Percentiles rank a stretch among this genome's conserved stretches.
Conservation (phyloP, 139 green algal genomes). For the Chlamydomonas sp. region DNA sequence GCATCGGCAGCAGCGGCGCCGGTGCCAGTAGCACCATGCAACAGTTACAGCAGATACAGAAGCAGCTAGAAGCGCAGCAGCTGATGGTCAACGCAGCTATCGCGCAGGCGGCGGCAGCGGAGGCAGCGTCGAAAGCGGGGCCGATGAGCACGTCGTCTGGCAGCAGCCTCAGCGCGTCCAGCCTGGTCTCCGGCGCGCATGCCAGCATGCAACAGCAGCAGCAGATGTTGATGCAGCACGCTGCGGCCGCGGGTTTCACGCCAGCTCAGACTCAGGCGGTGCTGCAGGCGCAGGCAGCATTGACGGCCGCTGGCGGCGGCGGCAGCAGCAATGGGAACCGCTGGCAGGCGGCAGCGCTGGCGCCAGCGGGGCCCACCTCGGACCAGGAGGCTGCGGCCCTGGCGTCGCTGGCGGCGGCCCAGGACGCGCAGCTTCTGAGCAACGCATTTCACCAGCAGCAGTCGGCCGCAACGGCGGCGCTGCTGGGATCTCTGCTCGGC, state of each 20-base stretch:
- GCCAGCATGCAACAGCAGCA: too few species aligned
- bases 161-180: too few species aligned
- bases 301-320: too few species aligned
- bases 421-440: background rate
- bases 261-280: background rate
- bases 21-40: background rate
- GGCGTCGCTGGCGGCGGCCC: too few species aligned
- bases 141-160: too few species aligned
- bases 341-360: background rate
- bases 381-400: background rate
- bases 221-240: too few species aligned
- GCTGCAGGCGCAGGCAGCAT: background rate
- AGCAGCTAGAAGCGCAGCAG: conserved; percentile 21
- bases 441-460: background rate
- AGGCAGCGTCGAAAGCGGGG: too few species aligned
- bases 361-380: background rate
- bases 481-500: background rate
- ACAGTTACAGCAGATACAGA: conserved; percentile 27
- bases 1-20: background rate
- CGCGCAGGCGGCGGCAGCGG: conserved; percentile 15
- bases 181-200: too few species aligned
- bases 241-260: too few species aligned
- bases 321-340: too few species aligned
- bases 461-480: background rate
- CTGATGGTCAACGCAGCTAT: conserved; percentile 17